Percentiles rank a stretch among this genome's conserved stretches.
phyloP scores from a whole-genome alignment of 1,284 basidiomycete genomes.

The Marasmius oreades region DNA sequence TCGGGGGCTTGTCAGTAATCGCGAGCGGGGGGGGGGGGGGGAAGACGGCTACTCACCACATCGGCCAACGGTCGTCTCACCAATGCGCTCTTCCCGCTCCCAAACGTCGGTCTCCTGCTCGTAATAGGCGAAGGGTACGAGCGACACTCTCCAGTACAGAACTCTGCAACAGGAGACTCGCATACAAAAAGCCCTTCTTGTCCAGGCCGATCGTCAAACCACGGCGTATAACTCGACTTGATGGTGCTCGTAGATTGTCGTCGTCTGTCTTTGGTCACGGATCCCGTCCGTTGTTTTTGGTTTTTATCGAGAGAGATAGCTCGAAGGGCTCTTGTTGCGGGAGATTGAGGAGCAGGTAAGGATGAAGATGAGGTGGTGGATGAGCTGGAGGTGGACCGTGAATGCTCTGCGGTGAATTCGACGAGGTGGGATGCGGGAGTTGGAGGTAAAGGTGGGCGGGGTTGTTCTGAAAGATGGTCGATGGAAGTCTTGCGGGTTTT shows the following conservation, averaged over 20 bases:
- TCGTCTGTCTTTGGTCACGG: not conserved
- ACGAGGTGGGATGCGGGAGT: not conserved
- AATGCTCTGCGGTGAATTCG: not conserved
- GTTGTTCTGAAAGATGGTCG: not conserved
- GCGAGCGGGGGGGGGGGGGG: not conserved
- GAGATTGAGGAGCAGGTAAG: not conserved
- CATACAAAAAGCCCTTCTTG: not conserved
- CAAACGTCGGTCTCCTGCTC: not conserved
- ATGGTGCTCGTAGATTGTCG: conserved; percentile 2
- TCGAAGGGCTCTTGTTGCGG: not conserved
- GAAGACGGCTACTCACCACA: conserved; percentile 15
- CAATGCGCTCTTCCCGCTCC: not conserved
- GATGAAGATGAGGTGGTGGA: not conserved
- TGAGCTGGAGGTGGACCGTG: not conserved
- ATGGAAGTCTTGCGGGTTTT: conserved; percentile 16
- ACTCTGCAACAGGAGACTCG: conserved; percentile 12
- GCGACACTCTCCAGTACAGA: conserved; percentile 8
- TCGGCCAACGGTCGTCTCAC: conserved; percentile 1
- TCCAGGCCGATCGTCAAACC: not conserved
- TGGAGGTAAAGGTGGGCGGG: not conserved
- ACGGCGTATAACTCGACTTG: conserved; percentile 5
- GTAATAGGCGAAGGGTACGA: not conserved
- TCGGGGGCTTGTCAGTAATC: not conserved
- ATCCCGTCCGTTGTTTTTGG: not conserved
- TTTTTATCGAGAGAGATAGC: not conserved